Evolutionary conservation across 2,329 filamentous ascomycete genomes (phyloP).

Genomic region (Arthrobotrys sphaeroides): DNA sequence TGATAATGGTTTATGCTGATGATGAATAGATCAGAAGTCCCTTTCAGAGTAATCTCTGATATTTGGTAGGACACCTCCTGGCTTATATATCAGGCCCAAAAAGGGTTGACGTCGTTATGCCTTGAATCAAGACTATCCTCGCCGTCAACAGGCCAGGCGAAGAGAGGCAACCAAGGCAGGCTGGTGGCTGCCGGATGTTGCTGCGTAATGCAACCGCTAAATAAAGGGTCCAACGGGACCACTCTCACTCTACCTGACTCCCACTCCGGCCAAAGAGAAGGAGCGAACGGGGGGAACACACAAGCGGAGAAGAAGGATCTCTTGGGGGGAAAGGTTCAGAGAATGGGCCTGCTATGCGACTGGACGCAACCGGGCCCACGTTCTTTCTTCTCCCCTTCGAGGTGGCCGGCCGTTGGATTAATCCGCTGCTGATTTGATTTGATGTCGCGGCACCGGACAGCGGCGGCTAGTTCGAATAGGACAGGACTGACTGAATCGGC

Average conservation of each 20-base stretch:
- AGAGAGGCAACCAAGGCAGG: neutral
- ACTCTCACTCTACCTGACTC: conserved; percentile 41
- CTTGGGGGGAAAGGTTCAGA: neutral
- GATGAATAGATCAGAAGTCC: too few relatives aligned
- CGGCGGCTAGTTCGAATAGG: conserved; percentile 30
- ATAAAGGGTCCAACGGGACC: conserved; percentile 12
- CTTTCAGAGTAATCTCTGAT: neutral
- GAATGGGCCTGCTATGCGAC: too few relatives aligned
- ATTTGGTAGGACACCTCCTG: conserved; percentile 15
- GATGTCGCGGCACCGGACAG: conserved; percentile 26
- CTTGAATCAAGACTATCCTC: neutral
- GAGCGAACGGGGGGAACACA: neutral
- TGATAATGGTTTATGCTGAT: too few relatives aligned
- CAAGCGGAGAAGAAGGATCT: conserved; percentile 5
- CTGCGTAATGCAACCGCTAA: conserved; percentile 2
- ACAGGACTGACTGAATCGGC: too few relatives aligned
- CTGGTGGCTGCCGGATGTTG: neutral
- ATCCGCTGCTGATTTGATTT: neutral
- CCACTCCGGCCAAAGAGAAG: neutral
- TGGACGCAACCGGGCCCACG: conserved; percentile 42
- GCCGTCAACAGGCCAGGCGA: neutral
- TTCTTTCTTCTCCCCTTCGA: conserved; percentile 28
- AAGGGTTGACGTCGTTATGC: conserved; percentile 40
- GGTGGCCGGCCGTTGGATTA: neutral
- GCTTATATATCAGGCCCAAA: conserved; percentile 24